Evolutionary conservation across 345 rosid species (phyloP).

Genomic region (Gossypium turneri): DNA sequence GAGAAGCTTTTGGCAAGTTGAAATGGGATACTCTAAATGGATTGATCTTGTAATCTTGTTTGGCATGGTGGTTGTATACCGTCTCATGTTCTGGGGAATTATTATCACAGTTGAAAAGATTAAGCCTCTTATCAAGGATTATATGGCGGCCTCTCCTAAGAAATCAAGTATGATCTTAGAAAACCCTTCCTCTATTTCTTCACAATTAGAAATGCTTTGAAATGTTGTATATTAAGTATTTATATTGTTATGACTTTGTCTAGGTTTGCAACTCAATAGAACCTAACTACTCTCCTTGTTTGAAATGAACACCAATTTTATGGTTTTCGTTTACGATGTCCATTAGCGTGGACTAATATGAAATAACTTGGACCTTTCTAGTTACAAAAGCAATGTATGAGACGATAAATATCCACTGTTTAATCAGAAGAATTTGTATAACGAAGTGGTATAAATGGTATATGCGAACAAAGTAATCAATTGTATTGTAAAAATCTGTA

Average conservation of each 20-base stretch:
- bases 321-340: too few species aligned
- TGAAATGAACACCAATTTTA: too few species aligned
- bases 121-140: slow-evolving; percentile 22
- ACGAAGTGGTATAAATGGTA: too few species aligned
- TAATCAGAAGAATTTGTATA: too few species aligned
- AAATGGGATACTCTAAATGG: slow-evolving; percentile 35
- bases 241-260: background rate
- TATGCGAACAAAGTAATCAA: too few species aligned
- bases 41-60: slow-evolving; percentile 25
- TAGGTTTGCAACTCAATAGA: too few species aligned
- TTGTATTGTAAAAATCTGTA: too few species aligned
- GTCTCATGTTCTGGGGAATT: slow-evolving; percentile 27
- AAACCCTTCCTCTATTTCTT: background rate
- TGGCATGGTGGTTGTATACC: slow-evolving; percentile 30
- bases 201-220: background rate
- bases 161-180: slow-evolving; percentile 1
- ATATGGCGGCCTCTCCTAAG: background rate
- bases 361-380: too few species aligned
- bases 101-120: slow-evolving; percentile 24
- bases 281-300: too few species aligned
- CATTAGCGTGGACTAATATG: too few species aligned
- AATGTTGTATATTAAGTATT: background rate
- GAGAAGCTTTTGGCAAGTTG: slow-evolving; percentile 28
- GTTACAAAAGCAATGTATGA: too few species aligned
- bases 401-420: too few species aligned